Evolutionary conservation across 768 basidiomycete species (phyloP).

Genomic region (Psilocybe sp.): DNA sequence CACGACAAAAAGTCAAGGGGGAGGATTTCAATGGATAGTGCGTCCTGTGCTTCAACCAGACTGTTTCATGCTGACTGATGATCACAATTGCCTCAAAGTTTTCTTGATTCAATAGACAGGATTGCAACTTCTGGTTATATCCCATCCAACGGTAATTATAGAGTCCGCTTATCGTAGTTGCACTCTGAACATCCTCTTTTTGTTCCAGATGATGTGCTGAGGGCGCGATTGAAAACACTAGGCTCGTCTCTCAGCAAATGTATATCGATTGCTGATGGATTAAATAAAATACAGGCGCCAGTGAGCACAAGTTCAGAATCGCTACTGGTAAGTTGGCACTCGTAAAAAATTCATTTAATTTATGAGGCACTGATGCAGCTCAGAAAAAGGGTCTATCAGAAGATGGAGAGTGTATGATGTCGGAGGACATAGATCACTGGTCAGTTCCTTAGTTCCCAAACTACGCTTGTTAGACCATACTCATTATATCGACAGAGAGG

Average conservation of each 20-base stretch:
- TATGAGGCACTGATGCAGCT: slow-evolving; percentile 1
- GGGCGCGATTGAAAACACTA: slow-evolving; percentile 64
- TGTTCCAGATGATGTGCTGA: slow-evolving; percentile 62
- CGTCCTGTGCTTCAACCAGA: slow-evolving; percentile 22
- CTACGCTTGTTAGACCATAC: background rate
- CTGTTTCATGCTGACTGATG: background rate
- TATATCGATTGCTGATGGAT: background rate
- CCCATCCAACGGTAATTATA: slow-evolving; percentile 58
- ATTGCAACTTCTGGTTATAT: slow-evolving; percentile 60
- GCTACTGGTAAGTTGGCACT: slow-evolving; percentile 21
- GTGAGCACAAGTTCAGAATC: slow-evolving; percentile 69
- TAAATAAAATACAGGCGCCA: slow-evolving; percentile 44
- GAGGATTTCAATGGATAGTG: slow-evolving; percentile 76
- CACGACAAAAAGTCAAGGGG: slow-evolving; percentile 50
- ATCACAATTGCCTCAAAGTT: slow-evolving; percentile 42
- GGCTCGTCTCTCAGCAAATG: slow-evolving; percentile 22
- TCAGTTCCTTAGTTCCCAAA: slow-evolving; percentile 28
- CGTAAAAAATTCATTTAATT: background rate
- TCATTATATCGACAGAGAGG: slow-evolving; percentile 25
- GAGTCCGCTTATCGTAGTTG: background rate
- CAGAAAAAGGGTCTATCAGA: slow-evolving; percentile 12
- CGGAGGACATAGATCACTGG: slow-evolving; percentile 67
- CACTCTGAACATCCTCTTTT: background rate
- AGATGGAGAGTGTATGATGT: slow-evolving; percentile 51
- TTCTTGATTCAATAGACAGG: slow-evolving; percentile 63